These are phyloP conservation scores for Brasenia schreberi DNA, from an alignment of 164 flowering plant species.

Conservation along the genomic window DNA sequence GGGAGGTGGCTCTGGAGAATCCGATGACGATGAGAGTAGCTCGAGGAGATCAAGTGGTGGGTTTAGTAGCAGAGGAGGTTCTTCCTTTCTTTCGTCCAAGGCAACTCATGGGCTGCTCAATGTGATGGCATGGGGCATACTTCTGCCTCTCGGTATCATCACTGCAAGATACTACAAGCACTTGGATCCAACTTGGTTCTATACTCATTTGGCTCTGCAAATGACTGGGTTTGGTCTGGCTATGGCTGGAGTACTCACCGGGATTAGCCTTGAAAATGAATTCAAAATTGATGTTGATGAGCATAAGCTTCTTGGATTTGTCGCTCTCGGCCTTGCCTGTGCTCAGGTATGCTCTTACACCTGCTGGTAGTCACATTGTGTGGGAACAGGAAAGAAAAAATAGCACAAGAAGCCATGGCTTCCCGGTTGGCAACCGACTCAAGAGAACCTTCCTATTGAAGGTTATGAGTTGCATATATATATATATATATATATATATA, in stretches of 20 bases:
- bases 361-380: no score
- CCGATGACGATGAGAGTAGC: background rate
- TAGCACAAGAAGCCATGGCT: no score
- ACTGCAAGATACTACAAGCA: conserved; percentile 37
- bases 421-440: no score
- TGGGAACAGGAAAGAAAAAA: no score
- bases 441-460: no score
- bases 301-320: conserved; percentile 47
- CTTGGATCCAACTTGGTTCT: conserved; percentile 65
- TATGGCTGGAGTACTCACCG: conserved; percentile 27
- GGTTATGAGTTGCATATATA: no score
- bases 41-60: background rate
- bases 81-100: background rate
- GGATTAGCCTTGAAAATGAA: conserved; percentile 30
- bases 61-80: background rate
- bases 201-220: conserved; percentile 38
- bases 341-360: conserved; percentile 33
- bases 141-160: conserved; percentile 41
- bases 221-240: conserved; percentile 34
- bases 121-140: conserved; percentile 60
- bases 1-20: background rate
- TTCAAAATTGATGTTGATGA: conserved; percentile 19
- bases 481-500: no score
- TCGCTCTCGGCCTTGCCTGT: conserved; percentile 39
- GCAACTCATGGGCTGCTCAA: conserved; percentile 39